Percentiles rank a stretch among this genome's conserved stretches.
Conservation (phyloP, 345 rosid species). For the Rhodomyrtus tomentosa region DNA sequence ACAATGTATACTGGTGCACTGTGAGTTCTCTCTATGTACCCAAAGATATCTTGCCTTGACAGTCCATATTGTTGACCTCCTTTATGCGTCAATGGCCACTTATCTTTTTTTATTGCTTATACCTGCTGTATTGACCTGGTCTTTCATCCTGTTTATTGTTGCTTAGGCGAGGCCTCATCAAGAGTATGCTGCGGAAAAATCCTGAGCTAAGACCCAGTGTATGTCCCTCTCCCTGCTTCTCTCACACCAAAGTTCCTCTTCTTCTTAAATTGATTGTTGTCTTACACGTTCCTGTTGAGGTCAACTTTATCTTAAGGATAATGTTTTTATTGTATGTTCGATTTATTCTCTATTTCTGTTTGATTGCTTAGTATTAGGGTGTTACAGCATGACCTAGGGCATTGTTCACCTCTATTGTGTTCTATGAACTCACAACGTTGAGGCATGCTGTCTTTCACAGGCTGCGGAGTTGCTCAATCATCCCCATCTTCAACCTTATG, state of each 20-base stretch:
- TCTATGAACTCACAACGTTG: not conserved
- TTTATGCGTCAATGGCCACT: not conserved
- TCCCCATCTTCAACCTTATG: conserved; percentile 76
- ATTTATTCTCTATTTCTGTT: not conserved
- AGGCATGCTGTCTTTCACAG: conserved; percentile 20
- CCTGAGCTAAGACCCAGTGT: conserved; percentile 94
- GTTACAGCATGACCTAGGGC: not conserved
- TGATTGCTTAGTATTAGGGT: not conserved
- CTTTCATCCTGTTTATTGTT: conserved; percentile 2
- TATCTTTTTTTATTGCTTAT: not conserved
- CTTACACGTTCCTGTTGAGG: not conserved
- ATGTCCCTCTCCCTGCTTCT: conserved; percentile 7
- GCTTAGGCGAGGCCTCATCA: conserved; percentile 82
- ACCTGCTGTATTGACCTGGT: not conserved
- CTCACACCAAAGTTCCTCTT: not conserved
- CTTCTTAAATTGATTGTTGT: not conserved
- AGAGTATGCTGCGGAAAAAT: conserved; percentile 93
- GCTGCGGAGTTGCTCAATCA: conserved; percentile 82
- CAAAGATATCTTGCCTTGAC: not conserved
- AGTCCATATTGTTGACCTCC: not conserved
- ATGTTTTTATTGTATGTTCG: not conserved
- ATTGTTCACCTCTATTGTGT: not conserved
- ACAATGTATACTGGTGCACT: conserved; percentile 78
- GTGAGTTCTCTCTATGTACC: conserved; percentile 31
- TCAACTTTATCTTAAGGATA: not conserved